Conservation (phyloP, 768 basidiomycete genomes). For the Cystofilobasidium bisporidii region DNA sequence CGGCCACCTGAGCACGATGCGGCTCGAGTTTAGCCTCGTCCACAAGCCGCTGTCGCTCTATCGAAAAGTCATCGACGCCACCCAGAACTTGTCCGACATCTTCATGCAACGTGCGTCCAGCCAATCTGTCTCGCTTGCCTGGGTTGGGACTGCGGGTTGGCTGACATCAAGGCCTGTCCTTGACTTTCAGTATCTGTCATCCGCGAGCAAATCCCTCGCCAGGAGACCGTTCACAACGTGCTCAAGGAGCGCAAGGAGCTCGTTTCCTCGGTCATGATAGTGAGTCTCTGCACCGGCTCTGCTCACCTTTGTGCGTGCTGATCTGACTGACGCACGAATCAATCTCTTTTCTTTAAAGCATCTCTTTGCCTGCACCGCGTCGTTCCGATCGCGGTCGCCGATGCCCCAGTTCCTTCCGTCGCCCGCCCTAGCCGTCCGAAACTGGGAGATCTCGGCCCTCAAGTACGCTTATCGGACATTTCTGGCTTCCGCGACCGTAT, state of each 20-base stretch:
- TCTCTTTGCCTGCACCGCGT: slow-evolving; percentile 37
- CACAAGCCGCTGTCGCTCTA: slow-evolving; percentile 23
- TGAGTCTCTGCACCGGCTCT: background rate
- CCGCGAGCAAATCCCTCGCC: slow-evolving; percentile 23
- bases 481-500: too few relatives aligned
- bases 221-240: slow-evolving; percentile 11
- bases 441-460: slow-evolving; percentile 21
- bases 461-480: slow-evolving; percentile 4
- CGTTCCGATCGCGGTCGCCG: slow-evolving; percentile 37
- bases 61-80: slow-evolving; percentile 22
- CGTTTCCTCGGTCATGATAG: background rate
- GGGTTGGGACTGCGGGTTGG: background rate
- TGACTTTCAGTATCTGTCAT: slow-evolving; percentile 16
- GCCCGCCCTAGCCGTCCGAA: slow-evolving; percentile 33
- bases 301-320: background rate
- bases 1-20: slow-evolving; percentile 7
- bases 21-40: slow-evolving; percentile 31
- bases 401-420: slow-evolving; percentile 40
- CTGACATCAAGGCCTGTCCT: background rate
- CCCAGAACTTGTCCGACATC: slow-evolving; percentile 33
- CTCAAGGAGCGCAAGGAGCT: slow-evolving; percentile 20
- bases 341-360: slow-evolving; percentile 37
- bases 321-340: too few relatives aligned
- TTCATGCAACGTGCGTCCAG: slow-evolving; percentile 35
- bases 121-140: background rate